A percentile compares a stretch with the other conserved stretches of the same genome.
Evolutionary conservation across 306 rosid species (phyloP).

Genomic region (Pachyrhizus erosus): DNA sequence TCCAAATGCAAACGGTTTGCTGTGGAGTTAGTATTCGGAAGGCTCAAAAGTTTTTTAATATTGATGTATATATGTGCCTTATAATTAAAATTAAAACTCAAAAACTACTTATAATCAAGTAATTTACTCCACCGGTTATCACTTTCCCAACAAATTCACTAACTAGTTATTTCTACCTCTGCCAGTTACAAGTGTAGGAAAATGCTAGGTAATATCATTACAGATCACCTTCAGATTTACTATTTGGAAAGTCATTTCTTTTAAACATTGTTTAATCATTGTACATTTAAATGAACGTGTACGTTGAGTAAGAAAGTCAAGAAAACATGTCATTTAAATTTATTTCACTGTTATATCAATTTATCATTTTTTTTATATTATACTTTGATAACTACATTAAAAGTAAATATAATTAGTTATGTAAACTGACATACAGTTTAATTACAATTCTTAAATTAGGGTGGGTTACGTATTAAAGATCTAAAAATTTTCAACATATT

Average conservation of each 20-base stretch:
- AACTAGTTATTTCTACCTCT: neutral
- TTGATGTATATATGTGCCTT: neutral
- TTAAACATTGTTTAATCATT: neutral
- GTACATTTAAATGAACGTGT: neutral
- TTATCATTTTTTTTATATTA: no score
- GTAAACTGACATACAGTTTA: neutral
- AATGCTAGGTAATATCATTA: neutral
- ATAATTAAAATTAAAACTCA: no score
- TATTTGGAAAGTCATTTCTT: neutral
- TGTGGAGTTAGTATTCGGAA: no score
- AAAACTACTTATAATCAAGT: no score
- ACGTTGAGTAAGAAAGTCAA: neutral
- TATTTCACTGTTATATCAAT: no score
- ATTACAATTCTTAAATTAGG: neutral
- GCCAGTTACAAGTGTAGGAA: neutral
- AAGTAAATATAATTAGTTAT: no score
- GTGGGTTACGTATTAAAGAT: neutral
- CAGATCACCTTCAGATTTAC: neutral
- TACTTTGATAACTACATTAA: no score
- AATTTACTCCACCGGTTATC: no score
- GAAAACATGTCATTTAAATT: neutral
- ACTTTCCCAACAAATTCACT: neutral
- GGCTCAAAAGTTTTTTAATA: no score
- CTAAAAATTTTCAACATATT: neutral
- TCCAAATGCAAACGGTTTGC: no score